Evolutionary conservation across 106 monocot species (phyloP), one percentile per base, ranked within the genome.

Genomic region (Dendrobium catenatum): DNA sequence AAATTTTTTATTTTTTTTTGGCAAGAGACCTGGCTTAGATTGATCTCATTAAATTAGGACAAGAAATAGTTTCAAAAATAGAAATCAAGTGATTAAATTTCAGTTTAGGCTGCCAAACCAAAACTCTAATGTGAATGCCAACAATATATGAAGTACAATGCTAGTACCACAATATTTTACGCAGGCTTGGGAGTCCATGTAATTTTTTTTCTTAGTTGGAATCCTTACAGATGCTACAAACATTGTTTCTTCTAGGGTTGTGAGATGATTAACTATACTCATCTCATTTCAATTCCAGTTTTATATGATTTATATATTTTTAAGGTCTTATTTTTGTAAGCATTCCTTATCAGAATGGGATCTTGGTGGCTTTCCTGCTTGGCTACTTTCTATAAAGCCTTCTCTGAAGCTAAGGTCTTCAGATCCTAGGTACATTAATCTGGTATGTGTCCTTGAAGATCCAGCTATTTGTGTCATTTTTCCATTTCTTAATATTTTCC

Each of bases 301-400:
- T 49, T 8, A 40, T 40, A 15, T 22, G 74, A 31, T 86, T 18
- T 16, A 13, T 54, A 11, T 41, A 80, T 54, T 42, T 37, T 27
- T 42, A 13, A 74, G 41, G 22, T 59, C 24, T 72, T 80, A 11
- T 27, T 13, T 77, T 64, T 41, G 77, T 58, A 42, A 55, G 20
- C 33, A 82, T 49, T 85, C 79, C 20, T 66, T 75, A 26, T 72
- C 85, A 99, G 98, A 99, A 86, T 99, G 98, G 98, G 98, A 99
- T 78, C 85, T 99, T 37, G 98, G 98, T 67, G 98, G 98, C 66
- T 95, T 99, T 84, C 98, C 98, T 82, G 91, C 95, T 76, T 99
- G 98, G 98, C 82, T 99, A 73, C 98, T 99, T 81, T 77, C 91
- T 49, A 82, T 90, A 78, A 87, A 99, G 84, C 98, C 98, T 80